These are phyloP conservation scores for Lactarius hatsudake DNA, from an alignment of 768 basidiomycete genomes.

Conservation along the genomic window DNA sequence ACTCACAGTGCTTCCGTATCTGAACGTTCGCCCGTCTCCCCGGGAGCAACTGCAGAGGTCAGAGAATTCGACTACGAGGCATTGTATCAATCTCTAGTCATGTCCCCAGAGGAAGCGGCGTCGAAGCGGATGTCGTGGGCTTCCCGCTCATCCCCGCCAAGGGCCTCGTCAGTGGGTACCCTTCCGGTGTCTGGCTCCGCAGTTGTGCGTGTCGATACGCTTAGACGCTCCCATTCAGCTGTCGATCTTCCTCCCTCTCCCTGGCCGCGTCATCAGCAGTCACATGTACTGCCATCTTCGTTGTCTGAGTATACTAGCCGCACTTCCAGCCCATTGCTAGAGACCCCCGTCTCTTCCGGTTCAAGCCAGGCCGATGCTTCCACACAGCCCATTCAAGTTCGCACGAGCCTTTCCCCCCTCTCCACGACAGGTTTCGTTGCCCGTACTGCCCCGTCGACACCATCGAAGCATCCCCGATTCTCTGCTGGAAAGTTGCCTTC, in stretches of 20 bases:
- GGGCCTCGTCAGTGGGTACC: constrained; percentile 3
- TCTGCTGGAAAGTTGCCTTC: neutral
- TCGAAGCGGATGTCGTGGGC: constrained; percentile 26
- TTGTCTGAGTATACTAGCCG: constrained; percentile 10
- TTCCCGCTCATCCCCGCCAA: neutral
- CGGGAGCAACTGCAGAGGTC: neutral
- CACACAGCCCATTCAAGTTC: neutral
- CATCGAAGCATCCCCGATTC: neutral
- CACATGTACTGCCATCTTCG: neutral
- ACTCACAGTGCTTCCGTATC: neutral
- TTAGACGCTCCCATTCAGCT: constrained; percentile 16
- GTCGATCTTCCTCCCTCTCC: constrained; percentile 10
- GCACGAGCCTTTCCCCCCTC: constrained; percentile 18
- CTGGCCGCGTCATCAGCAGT: constrained; percentile 3
- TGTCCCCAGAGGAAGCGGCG: constrained; percentile 21
- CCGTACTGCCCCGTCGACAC: neutral
- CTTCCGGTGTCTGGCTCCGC: neutral
- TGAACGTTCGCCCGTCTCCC: constrained; percentile 7
- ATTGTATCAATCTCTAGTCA: constrained; percentile 18
- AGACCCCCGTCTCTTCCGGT: constrained; percentile 18
- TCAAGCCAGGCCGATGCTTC: constrained; percentile 7
- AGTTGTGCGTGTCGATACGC: constrained; percentile 7
- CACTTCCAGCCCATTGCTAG: constrained; percentile 19
- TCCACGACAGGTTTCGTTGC: neutral
- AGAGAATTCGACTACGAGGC: constrained; percentile 19